A percentile compares a stretch with the other conserved stretches of the same genome.
Conservation (phyloP, 2,329 filamentous ascomycete genomes). For the Elsinoe necatrix region DNA sequence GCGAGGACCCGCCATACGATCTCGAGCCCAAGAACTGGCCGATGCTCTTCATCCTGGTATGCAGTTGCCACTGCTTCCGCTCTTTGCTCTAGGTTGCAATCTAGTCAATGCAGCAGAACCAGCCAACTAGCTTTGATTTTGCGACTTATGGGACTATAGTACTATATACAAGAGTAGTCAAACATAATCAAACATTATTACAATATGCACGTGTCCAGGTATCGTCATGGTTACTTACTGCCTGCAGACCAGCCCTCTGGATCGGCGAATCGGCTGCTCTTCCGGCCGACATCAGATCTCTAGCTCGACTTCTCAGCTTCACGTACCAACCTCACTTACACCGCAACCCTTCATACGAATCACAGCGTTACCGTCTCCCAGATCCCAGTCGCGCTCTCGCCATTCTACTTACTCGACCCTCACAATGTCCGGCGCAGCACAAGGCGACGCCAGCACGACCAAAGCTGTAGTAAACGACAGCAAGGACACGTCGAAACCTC, state of each 20-base stretch:
- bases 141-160: neutral
- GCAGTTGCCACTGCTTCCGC: neutral
- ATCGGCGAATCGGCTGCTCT: slow-evolving; percentile 3
- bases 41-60: slow-evolving; percentile 19
- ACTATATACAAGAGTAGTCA: neutral
- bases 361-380: neutral
- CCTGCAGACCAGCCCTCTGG: neutral
- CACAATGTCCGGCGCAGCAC: slow-evolving; percentile 41
- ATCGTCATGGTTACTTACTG: slow-evolving; percentile 11
- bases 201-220: neutral
- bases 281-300: slow-evolving; percentile 2
- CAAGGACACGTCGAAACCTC: slow-evolving; percentile 38
- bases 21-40: slow-evolving; percentile 35
- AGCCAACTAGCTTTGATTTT: too few relatives aligned
- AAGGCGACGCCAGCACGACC: slow-evolving; percentile 32
- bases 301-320: slow-evolving; percentile 3
- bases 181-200: neutral
- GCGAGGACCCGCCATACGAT: slow-evolving; percentile 37
- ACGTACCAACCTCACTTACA: neutral
- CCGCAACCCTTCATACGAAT: neutral
- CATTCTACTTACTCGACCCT: too few relatives aligned
- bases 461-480: slow-evolving; percentile 35
- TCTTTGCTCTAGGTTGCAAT: neutral
- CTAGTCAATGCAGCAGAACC: neutral
- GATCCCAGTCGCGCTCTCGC: neutral